Percentiles rank a stretch among this genome's conserved stretches.
Evolutionary conservation across 192 early-diverging fungal species (phyloP).

Genomic region (Backusella psychrophila): DNA sequence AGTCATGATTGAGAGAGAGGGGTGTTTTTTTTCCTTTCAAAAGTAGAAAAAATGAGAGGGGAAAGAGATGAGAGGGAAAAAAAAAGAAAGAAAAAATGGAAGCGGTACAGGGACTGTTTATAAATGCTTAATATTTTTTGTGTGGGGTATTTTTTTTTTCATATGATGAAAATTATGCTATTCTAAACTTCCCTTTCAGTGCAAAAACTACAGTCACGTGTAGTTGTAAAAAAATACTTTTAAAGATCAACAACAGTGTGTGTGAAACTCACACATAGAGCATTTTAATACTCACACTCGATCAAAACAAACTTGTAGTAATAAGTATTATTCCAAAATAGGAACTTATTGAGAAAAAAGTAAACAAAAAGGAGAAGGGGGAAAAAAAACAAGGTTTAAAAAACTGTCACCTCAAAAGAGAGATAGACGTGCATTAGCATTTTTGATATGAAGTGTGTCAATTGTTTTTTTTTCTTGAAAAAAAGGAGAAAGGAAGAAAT

Average conservation of each 20-base stretch:
- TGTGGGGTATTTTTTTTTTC: slow-evolving; percentile 3
- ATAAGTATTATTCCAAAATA: slow-evolving; percentile 8
- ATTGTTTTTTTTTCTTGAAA: neutral
- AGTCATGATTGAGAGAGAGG: neutral
- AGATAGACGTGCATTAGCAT: neutral
- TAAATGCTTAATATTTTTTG: neutral
- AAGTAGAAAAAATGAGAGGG: neutral
- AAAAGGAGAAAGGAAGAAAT: neutral
- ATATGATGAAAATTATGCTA: neutral
- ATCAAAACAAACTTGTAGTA: neutral
- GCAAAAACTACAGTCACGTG: neutral
- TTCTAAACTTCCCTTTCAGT: neutral
- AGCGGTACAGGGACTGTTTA: neutral
- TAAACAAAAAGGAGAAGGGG: neutral
- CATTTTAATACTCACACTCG: neutral
- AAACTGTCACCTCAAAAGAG: neutral
- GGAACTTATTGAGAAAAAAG: slow-evolving; percentile 1
- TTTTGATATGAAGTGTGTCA: neutral
- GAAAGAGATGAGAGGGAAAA: too few relatives aligned
- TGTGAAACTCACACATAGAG: neutral
- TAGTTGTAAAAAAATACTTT: neutral
- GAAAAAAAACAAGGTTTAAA: neutral
- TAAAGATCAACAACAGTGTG: neutral
- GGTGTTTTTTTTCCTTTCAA: neutral
- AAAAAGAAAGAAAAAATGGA: neutral